Base-by-base conservation (phyloP, 2,329 filamentous ascomycete species). In the Botrytis elliptica region DNA sequence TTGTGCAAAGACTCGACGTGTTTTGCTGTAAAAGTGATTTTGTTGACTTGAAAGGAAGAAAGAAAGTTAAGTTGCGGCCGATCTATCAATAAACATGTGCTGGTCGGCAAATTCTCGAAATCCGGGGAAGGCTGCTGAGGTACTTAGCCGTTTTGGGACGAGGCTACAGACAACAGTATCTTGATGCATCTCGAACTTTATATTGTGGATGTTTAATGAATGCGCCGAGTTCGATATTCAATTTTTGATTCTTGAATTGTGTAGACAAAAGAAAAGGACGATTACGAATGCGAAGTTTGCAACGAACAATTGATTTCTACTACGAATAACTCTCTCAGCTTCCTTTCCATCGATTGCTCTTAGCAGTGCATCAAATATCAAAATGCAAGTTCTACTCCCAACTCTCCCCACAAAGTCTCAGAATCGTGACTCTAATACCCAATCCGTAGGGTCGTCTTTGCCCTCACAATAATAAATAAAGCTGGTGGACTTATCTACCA, bases 381-480 rank as follows among this genome's bases (percentile, higher is more conserved):
- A 57, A 57, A 72, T 72, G 44, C 38, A 40, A 49, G 33, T 40
- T 57, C 29, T n/a, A 40, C 29, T 18, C 29, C 22, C 40, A 46
- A n/a, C 29, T 20, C 25, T n/a, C 4, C 36, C 25, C 3, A 20
- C n/a, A 1, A 67, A 33, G 36, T 33, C 38, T n/a, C 40, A 12
- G 25, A 69, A 63, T 22, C 16, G 12, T 14, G 12, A 10, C 22
- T 29, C 44, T 42, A 29, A 66, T 49, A 59, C 3, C 14, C 14
- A 22, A 62, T 18, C 40, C 20, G n/a, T 78, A 98, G 95, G 96
- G 93, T 94, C 77, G 92, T 99, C 83, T 96, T 97, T 83, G 91
- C 95, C 74, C 91, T 99, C 81, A 94, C 98, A 82, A 92, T 99
- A 82, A 97, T 99, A 86, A 98, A 98, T 87, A 99, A 99, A 88